Evolutionary conservation across 768 basidiomycete genomes (phyloP).

Genomic region (Boletus patriciae): DNA sequence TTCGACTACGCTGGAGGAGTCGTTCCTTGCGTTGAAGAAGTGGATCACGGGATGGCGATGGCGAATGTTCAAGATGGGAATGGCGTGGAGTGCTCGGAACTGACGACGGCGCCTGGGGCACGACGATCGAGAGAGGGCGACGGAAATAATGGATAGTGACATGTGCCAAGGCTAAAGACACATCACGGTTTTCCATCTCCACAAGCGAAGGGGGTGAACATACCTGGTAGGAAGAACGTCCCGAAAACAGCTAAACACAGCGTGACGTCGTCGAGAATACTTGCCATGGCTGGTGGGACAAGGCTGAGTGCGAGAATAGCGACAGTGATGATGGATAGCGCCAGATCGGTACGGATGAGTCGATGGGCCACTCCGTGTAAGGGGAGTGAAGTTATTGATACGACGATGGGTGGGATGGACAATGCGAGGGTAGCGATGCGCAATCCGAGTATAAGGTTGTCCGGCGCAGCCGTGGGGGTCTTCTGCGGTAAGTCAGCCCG

Average conservation of each 20-base stretch:
- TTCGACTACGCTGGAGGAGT: slow-evolving; percentile 72
- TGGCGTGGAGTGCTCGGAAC: slow-evolving; percentile 19
- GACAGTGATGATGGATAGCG: slow-evolving; percentile 43
- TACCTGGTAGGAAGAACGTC: slow-evolving; percentile 66
- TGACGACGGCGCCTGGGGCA: slow-evolving; percentile 49
- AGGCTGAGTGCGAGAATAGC: slow-evolving; percentile 47
- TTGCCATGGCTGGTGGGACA: slow-evolving; percentile 39
- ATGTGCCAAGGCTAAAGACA: slow-evolving; percentile 61
- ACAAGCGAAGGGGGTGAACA: slow-evolving; percentile 8
- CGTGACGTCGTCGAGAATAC: slow-evolving; percentile 47
- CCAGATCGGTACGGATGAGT: slow-evolving; percentile 42
- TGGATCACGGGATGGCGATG: slow-evolving; percentile 51
- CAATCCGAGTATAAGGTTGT: slow-evolving; percentile 35
- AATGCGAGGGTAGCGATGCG: slow-evolving; percentile 54
- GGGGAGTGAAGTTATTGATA: slow-evolving; percentile 55
- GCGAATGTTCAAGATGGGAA: slow-evolving; percentile 19
- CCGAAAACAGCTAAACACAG: slow-evolving; percentile 52
- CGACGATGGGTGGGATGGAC: slow-evolving; percentile 57
- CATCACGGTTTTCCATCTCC: background rate
- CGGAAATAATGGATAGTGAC: slow-evolving; percentile 82
- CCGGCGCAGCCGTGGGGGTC: slow-evolving; percentile 1
- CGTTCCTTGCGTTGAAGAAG: slow-evolving; percentile 86
- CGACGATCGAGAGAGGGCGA: slow-evolving; percentile 79
- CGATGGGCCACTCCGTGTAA: slow-evolving; percentile 45
- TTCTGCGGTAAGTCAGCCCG: slow-evolving; percentile 14